Base-by-base conservation (phyloP, 306 rosid genomes). In the Hylodesmum podocarpum region DNA sequence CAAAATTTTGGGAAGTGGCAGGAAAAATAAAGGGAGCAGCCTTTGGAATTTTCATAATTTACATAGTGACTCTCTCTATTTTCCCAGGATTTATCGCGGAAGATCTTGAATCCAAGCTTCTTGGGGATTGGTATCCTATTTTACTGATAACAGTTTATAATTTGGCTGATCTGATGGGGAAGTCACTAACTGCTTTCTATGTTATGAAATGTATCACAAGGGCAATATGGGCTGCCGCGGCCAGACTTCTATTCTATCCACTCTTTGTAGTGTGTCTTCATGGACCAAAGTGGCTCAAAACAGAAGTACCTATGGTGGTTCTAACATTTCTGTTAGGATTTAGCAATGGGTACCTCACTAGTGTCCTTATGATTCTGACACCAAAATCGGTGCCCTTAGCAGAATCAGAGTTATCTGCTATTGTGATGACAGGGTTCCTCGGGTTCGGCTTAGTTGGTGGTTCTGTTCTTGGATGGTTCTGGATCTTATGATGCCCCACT, bases 1-100 rank as follows among this genome's bases (percentile, higher is more conserved):
- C 89, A 1, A 85, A 81, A 72, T 79, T 94, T 66, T 84, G 88
- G 88, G 78, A 78, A 1, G 92, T 89, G 64, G 88, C 87, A 4
- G 80, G 85, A 31, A 89, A 89, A 80, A 81, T 92, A 25, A 73
- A 85, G 7, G 77, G 87, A 62, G 89, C 95, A 0, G 93, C 86
- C 37, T 84, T 92, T 25, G 97, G 96, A 44, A 89, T 95, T 54
- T 89, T 92, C 81, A 70, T 84, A 40, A 90, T 85, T 49, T 92
- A 95, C 34, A 70, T 86, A 4, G 97, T 95, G 82, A 95, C 97
- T 13, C 83, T 95, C 24, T 95, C 98, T 2, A 92, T 95, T 16
- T 95, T 95, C 65, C 98, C 98, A 3, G 98, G 98, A 69, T 92
- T 85, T 34, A 83, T 95, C 33, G 93, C 98, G 0, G 98, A 95